A percentile compares a stretch with the other conserved stretches of the same genome.
phyloP scores from a whole-genome alignment of 2,329 filamentous ascomycete species.

The Lasiodiplodia theobromae region DNA sequence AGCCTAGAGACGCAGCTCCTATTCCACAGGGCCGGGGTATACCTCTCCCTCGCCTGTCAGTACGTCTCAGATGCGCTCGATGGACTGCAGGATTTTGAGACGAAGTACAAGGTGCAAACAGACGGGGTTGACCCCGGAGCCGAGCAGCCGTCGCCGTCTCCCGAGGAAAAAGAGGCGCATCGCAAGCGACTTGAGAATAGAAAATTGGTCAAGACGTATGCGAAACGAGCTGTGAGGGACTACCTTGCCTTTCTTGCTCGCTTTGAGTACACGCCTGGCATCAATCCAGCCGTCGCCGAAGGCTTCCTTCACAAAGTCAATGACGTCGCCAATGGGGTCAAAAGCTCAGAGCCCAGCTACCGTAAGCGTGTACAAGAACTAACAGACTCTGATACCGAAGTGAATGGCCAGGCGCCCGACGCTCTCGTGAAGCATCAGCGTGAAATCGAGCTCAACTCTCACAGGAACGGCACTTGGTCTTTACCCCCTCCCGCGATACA shows the following conservation, averaged over 20 bases:
- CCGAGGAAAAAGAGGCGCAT: slow-evolving; percentile 57
- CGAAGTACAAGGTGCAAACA: slow-evolving; percentile 37
- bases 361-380: slow-evolving; percentile 1
- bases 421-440: slow-evolving; percentile 26
- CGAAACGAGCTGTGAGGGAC: slow-evolving; percentile 78
- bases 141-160: slow-evolving; percentile 45
- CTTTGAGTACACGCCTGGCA: slow-evolving; percentile 79
- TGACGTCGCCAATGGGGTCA: slow-evolving; percentile 52
- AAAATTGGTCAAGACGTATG: slow-evolving; percentile 74
- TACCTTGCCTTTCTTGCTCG: slow-evolving; percentile 74
- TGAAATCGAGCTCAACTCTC: neutral
- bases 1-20: slow-evolving; percentile 77
- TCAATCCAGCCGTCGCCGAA: slow-evolving; percentile 66
- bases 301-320: slow-evolving; percentile 66
- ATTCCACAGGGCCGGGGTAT: slow-evolving; percentile 77
- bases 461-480: slow-evolving; percentile 33
- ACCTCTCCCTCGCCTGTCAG: slow-evolving; percentile 74
- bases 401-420: neutral
- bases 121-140: slow-evolving; percentile 38
- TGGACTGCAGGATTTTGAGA: slow-evolving; percentile 50
- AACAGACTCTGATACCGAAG: neutral
- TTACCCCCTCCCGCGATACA: slow-evolving; percentile 60
- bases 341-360: neutral
- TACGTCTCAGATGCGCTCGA: slow-evolving; percentile 66
- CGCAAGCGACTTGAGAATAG: slow-evolving; percentile 64